Conservation (phyloP, 2,329 filamentous ascomycete genomes). For the Endoconidiophora polonica region DNA sequence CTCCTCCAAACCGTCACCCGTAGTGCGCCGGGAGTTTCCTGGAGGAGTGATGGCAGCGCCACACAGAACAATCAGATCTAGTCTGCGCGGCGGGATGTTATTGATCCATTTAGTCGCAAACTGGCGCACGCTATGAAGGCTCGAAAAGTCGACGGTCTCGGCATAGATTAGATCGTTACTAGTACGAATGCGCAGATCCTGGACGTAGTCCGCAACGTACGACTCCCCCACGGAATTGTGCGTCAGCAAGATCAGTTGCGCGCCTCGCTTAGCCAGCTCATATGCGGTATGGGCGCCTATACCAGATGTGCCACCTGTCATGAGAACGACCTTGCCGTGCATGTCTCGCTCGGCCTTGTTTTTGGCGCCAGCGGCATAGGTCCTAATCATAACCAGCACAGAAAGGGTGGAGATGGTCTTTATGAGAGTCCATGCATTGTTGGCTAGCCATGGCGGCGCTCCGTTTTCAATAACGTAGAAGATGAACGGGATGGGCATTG, state of each 20-base stretch:
- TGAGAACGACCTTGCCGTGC: conserved; percentile 84
- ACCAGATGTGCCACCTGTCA: conserved; percentile 88
- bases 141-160: conserved; percentile 80
- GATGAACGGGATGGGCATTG: conserved; percentile 37
- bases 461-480: conserved; percentile 31
- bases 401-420: conserved; percentile 19
- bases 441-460: conserved; percentile 30
- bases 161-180: conserved; percentile 83
- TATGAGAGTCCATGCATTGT: conserved; percentile 26
- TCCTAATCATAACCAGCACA: conserved; percentile 39
- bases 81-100: conserved; percentile 70
- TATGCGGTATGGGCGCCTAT: conserved; percentile 65
- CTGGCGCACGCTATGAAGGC: conserved; percentile 73
- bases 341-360: conserved; percentile 68
- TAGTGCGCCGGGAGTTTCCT: conserved; percentile 42
- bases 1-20: conserved; percentile 65
- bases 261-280: conserved; percentile 63
- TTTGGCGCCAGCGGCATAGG: conserved; percentile 56
- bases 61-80: conserved; percentile 85
- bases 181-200: conserved; percentile 63
- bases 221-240: conserved; percentile 66
- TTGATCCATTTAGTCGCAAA: conserved; percentile 99
- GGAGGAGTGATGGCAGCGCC: conserved; percentile 60
- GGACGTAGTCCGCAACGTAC: conserved; percentile 83
- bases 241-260: conserved; percentile 81